Conservation (phyloP, 805 yeast genomes). For the Wickerhamomyces subpelliculosus region DNA sequence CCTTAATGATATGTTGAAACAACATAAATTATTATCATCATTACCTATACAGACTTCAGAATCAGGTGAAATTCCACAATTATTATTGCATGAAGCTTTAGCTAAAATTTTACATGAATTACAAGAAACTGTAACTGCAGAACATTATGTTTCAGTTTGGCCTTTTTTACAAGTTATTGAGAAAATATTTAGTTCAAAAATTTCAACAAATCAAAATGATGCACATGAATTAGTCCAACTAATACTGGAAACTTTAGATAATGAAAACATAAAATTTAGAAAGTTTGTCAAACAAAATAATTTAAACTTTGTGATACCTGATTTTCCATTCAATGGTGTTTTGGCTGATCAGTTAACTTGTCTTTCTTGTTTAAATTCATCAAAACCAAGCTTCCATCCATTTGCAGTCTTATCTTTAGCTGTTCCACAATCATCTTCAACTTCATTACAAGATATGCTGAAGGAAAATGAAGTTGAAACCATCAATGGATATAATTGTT, state of each 20-base stretch:
- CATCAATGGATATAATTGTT: constrained; percentile 74
- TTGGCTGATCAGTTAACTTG: constrained; percentile 65
- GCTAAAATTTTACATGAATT: constrained; percentile 46
- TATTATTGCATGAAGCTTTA: constrained; percentile 53
- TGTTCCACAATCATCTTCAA: constrained; percentile 49
- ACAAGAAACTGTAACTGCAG: constrained; percentile 51
- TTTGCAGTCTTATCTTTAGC: constrained; percentile 69
- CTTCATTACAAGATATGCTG: constrained; percentile 48
- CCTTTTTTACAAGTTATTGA: constrained; percentile 71
- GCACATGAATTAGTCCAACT: constrained; percentile 89
- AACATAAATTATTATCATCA: constrained; percentile 9
- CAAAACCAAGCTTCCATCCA: constrained; percentile 51
- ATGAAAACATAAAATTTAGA: constrained; percentile 45
- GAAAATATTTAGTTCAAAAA: constrained; percentile 58
- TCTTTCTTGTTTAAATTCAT: constrained; percentile 52
- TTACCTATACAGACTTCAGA: constrained; percentile 7
- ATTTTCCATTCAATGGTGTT: constrained; percentile 69
- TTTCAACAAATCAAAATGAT: constrained; percentile 83
- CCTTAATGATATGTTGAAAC: constrained; percentile 31
- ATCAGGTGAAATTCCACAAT: constrained; percentile 24
- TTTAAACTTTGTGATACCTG: constrained; percentile 35
- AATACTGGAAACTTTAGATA: constrained; percentile 68
- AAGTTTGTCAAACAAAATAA: constrained; percentile 22
- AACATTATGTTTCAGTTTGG: constrained; percentile 67
- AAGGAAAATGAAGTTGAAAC: constrained; percentile 55